Percentiles rank a stretch among this genome's conserved stretches.
Evolutionary conservation across 2,329 filamentous ascomycete genomes (phyloP).

Genomic region (Cercospora janseana): DNA sequence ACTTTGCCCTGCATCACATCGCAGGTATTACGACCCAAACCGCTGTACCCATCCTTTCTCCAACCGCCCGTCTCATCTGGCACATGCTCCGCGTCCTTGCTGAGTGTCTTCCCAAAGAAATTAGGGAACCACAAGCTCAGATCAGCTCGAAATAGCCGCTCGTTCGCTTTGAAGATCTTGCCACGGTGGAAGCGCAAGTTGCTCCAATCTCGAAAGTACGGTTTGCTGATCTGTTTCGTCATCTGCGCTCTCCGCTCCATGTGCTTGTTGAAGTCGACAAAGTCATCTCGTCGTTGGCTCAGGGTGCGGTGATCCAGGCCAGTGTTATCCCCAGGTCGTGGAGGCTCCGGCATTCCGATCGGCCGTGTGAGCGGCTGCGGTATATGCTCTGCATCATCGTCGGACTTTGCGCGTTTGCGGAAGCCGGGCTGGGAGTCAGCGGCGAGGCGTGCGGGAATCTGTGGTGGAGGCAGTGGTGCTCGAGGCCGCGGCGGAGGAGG

Average conservation of each 20-base stretch:
- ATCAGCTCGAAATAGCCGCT: slow-evolving; percentile 78
- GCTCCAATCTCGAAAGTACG: slow-evolving; percentile 94
- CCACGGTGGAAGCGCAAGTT: slow-evolving; percentile 79
- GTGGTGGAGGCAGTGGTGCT: slow-evolving; percentile 14
- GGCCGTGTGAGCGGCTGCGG: slow-evolving; percentile 63
- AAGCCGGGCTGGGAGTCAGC: slow-evolving; percentile 26
- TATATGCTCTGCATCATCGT: slow-evolving; percentile 45
- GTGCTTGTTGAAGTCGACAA: slow-evolving; percentile 83
- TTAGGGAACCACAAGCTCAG: slow-evolving; percentile 92
- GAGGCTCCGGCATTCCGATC: slow-evolving; percentile 76
- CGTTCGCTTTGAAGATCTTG: slow-evolving; percentile 86
- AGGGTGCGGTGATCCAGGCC: slow-evolving; percentile 68
- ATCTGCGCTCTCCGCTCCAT: slow-evolving; percentile 71
- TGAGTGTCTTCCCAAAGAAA: slow-evolving; percentile 74
- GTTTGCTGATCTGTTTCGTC: slow-evolving; percentile 72
- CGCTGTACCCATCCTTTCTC: slow-evolving; percentile 43
- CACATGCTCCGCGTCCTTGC: slow-evolving; percentile 67
- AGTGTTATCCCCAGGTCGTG: slow-evolving; percentile 75
- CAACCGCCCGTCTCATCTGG: slow-evolving; percentile 42
- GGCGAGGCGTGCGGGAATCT: slow-evolving; percentile 18
- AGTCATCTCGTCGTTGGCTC: slow-evolving; percentile 70
- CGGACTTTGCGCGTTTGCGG: slow-evolving; percentile 25
- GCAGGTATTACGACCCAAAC: slow-evolving; percentile 65
- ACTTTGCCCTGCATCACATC: slow-evolving; percentile 69
- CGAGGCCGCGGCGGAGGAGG: slow-evolving; percentile 22